Conservation (phyloP, 139 green algal species). For the Eudorina sp. region DNA sequence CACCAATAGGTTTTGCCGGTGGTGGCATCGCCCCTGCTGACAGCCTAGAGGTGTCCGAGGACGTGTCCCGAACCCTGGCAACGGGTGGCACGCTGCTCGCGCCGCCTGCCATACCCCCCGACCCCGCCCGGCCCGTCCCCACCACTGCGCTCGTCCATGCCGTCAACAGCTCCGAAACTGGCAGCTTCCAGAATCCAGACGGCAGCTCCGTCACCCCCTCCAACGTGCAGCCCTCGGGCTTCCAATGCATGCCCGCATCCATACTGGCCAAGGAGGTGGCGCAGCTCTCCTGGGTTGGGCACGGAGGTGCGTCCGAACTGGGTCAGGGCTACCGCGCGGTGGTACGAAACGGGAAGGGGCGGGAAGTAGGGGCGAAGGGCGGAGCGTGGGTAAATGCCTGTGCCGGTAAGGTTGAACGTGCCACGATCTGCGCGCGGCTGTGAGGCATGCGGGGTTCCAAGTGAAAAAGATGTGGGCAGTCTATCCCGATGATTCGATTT, state of each 20-base stretch:
- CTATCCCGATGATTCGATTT: too few species aligned
- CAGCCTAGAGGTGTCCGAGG: not conserved
- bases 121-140: not conserved
- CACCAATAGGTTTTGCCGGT: not conserved
- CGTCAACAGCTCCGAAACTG: constrained; percentile 22
- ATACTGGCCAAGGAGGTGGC: constrained; percentile 44
- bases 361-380: too few species aligned
- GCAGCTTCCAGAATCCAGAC: constrained; percentile 18
- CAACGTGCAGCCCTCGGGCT: constrained; percentile 16
- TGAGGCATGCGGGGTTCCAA: too few species aligned
- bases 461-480: too few species aligned
- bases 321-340: too few species aligned
- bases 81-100: constrained; percentile 19
- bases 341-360: too few species aligned
- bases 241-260: constrained; percentile 34
- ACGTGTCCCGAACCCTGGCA: not conserved
- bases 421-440: too few species aligned
- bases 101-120: not conserved
- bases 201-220: not conserved
- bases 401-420: too few species aligned
- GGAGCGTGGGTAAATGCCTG: too few species aligned
- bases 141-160: not conserved
- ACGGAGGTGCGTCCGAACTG: constrained; percentile 47
- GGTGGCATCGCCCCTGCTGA: not conserved
- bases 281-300: constrained; percentile 43